Percentiles rank a stretch among this genome's conserved stretches.
Conservation (phyloP, 2,329 filamentous ascomycete species). For the Curvularia verruculosa region DNA sequence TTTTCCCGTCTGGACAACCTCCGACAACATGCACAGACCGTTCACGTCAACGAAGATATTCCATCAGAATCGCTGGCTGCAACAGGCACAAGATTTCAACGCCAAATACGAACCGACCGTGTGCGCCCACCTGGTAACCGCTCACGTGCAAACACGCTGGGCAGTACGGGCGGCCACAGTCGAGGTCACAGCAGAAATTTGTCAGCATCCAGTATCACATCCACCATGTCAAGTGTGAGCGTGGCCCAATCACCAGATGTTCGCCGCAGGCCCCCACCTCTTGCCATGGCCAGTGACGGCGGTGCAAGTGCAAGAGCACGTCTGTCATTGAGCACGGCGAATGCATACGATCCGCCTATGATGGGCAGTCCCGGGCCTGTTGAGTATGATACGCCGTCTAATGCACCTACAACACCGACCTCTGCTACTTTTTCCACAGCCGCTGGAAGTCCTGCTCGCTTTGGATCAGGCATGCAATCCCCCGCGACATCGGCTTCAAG, state of each 20-base stretch:
- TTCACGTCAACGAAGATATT: slow-evolving; percentile 97
- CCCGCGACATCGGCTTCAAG: slow-evolving; percentile 72
- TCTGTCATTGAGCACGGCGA: slow-evolving; percentile 62
- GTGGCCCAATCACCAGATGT: slow-evolving; percentile 54
- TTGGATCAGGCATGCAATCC: slow-evolving; percentile 71
- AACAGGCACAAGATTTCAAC: slow-evolving; percentile 87
- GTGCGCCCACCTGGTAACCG: slow-evolving; percentile 75
- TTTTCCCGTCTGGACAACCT: slow-evolving; percentile 96
- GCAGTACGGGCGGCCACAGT: slow-evolving; percentile 71
- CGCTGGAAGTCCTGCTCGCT: slow-evolving; percentile 74
- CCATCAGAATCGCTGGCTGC: slow-evolving; percentile 91
- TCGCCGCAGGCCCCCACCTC: slow-evolving; percentile 76
- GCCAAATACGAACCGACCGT: slow-evolving; percentile 87
- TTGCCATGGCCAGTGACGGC: slow-evolving; percentile 80
- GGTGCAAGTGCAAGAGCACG: slow-evolving; percentile 63
- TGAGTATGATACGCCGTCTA: slow-evolving; percentile 69
- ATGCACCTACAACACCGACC: slow-evolving; percentile 80
- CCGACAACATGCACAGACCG: slow-evolving; percentile 94
- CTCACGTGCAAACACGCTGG: slow-evolving; percentile 76
- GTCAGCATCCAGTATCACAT: slow-evolving; percentile 85
- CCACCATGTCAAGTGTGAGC: slow-evolving; percentile 72
- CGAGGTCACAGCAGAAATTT: slow-evolving; percentile 84
- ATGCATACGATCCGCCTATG: slow-evolving; percentile 66
- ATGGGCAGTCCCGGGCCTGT: slow-evolving; percentile 66
- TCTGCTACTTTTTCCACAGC: slow-evolving; percentile 81